Evolutionary conservation across 1,284 basidiomycete species (phyloP).

Genomic region (Fomitopsis betulina): DNA sequence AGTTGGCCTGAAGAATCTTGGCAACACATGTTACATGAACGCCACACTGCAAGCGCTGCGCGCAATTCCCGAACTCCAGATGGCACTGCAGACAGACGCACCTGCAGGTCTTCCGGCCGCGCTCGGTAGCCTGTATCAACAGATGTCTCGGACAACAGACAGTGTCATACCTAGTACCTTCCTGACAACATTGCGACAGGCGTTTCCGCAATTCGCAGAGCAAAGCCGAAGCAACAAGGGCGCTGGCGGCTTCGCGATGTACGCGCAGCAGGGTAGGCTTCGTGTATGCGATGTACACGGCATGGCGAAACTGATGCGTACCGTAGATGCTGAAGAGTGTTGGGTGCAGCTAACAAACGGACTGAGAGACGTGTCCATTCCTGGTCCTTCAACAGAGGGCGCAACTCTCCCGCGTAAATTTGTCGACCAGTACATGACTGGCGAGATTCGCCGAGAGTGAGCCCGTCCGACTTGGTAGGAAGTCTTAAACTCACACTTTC

Average conservation of each 20-base stretch:
- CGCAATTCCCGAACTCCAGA: slow-evolving; percentile 84
- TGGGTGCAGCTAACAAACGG: slow-evolving; percentile 84
- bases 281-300: not conserved
- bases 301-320: not conserved
- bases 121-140: slow-evolving; percentile 69
- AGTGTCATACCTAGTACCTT: slow-evolving; percentile 76
- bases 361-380: slow-evolving; percentile 59
- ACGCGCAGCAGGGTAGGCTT: slow-evolving; percentile 80
- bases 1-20: slow-evolving; percentile 70
- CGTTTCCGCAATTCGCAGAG: slow-evolving; percentile 93
- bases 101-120: slow-evolving; percentile 43
- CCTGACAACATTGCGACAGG: slow-evolving; percentile 66
- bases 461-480: slow-evolving; percentile 23
- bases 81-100: slow-evolving; percentile 53
- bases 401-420: slow-evolving; percentile 44
- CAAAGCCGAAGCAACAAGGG: slow-evolving; percentile 36
- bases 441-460: slow-evolving; percentile 79
- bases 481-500: not conserved
- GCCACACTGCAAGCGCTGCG: slow-evolving; percentile 91
- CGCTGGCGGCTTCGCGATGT: slow-evolving; percentile 43
- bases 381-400: slow-evolving; percentile 27
- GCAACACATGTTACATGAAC: slow-evolving; percentile 97
- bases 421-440: slow-evolving; percentile 83
- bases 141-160: slow-evolving; percentile 76
- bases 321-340: slow-evolving; percentile 91